Conservation (phyloP, 2,329 filamentous ascomycete species). For the Ceratocystis harringtonii region DNA sequence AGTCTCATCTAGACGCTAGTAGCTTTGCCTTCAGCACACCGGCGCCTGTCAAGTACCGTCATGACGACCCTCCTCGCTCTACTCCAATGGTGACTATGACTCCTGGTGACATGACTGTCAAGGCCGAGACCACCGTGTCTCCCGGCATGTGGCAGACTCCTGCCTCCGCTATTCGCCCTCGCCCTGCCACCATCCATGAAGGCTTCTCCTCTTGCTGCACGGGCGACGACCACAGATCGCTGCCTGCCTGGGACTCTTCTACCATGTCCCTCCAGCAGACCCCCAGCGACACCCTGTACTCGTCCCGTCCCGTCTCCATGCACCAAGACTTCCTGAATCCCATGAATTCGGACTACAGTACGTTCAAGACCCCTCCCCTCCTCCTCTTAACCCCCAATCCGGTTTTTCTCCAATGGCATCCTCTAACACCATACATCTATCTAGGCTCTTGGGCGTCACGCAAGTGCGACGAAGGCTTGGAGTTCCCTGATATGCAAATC, state of each 20-base stretch:
- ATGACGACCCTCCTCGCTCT: slow-evolving; percentile 31
- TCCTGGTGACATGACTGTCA: slow-evolving; percentile 33
- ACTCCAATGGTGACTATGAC: slow-evolving; percentile 36
- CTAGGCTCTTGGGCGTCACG: slow-evolving; percentile 21
- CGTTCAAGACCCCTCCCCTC: slow-evolving; percentile 22
- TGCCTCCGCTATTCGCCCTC: slow-evolving; percentile 35
- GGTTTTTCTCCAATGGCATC: too few relatives aligned
- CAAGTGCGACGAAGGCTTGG: slow-evolving; percentile 40
- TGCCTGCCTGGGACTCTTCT: slow-evolving; percentile 44
- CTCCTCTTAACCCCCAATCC: neutral
- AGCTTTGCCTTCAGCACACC: slow-evolving; percentile 35
- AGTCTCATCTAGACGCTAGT: slow-evolving; percentile 31
- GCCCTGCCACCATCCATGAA: slow-evolving; percentile 46
- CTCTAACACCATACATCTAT: neutral
- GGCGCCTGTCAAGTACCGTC: slow-evolving; percentile 31
- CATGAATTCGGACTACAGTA: slow-evolving; percentile 35
- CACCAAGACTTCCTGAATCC: slow-evolving; percentile 40
- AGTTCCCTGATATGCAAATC: slow-evolving; percentile 43
- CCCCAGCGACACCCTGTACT: slow-evolving; percentile 34
- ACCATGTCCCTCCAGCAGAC: slow-evolving; percentile 36
- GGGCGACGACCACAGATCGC: slow-evolving; percentile 36
- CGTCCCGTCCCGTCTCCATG: slow-evolving; percentile 39
- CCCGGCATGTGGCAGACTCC: slow-evolving; percentile 41
- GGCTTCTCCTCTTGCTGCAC: slow-evolving; percentile 42
- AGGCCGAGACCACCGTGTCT: slow-evolving; percentile 33